A percentile compares a stretch with the other conserved stretches of the same genome.
phyloP scores from a whole-genome alignment of 2,329 filamentous ascomycete genomes.

The Talaromyces amestolkiae region DNA sequence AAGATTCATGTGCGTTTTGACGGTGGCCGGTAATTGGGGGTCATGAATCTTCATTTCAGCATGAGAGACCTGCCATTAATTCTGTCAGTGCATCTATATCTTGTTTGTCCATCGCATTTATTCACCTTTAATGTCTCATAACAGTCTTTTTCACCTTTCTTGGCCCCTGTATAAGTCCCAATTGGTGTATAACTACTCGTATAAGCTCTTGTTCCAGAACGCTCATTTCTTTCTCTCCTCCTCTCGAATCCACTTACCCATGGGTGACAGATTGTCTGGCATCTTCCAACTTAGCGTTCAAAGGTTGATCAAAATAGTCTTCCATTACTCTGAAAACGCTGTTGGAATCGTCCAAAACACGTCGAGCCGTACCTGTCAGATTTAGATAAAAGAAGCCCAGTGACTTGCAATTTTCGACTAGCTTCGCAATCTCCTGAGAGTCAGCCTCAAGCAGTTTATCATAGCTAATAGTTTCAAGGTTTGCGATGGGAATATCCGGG shows the following conservation, averaged over 20 bases:
- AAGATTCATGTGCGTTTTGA: slow-evolving; percentile 5
- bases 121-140: slow-evolving; percentile 10
- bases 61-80: slow-evolving; percentile 2
- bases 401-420: slow-evolving; percentile 2
- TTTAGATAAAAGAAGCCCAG: slow-evolving; percentile 13
- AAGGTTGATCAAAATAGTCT: slow-evolving; percentile 11
- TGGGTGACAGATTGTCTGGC: neutral
- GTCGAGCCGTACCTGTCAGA: neutral
- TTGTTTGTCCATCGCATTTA: no score
- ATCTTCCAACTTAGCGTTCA: slow-evolving; percentile 1
- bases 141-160: slow-evolving; percentile 8
- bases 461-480: slow-evolving; percentile 2
- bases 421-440: neutral
- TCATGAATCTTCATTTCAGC: neutral
- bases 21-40: neutral
- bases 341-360: neutral
- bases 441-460: neutral
- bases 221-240: neutral
- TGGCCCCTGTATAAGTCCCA: slow-evolving; percentile 12
- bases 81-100: neutral
- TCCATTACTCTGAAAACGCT: slow-evolving; percentile 1
- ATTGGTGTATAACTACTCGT: slow-evolving; percentile 8
- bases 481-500: neutral
- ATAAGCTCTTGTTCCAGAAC: neutral
- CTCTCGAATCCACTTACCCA: slow-evolving; percentile 5